These are phyloP conservation scores for Microdochium trichocladiopsis DNA, from an alignment of 2,329 filamentous ascomycete genomes.

Conservation along the genomic window DNA sequence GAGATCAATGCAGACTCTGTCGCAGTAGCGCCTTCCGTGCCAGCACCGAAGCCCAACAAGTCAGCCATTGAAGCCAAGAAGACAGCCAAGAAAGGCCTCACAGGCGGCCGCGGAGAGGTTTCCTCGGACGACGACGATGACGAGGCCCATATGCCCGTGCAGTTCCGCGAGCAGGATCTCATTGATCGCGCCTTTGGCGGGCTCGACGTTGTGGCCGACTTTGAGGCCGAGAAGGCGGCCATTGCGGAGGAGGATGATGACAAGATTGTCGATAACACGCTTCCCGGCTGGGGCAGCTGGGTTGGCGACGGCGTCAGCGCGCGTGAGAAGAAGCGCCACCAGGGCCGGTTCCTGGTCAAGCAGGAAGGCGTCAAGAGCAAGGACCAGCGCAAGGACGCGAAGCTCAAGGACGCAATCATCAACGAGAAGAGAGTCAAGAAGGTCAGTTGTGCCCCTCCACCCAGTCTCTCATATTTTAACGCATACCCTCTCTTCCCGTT, in stretches of 20 bases:
- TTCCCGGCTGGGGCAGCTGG: constrained; percentile 95
- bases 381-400: constrained; percentile 72
- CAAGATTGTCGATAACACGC: constrained; percentile 72
- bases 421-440: constrained; percentile 89
- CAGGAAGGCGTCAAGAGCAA: constrained; percentile 63
- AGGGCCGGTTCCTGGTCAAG: constrained; percentile 56
- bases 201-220: constrained; percentile 74
- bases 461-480: too few species aligned
- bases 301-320: constrained; percentile 74
- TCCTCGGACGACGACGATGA: constrained; percentile 25
- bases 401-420: constrained; percentile 79
- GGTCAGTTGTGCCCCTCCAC: constrained; percentile 38
- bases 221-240: constrained; percentile 71
- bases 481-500: too few species aligned
- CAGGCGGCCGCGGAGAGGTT: constrained; percentile 13
- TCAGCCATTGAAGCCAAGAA: not conserved
- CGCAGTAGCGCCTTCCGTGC: constrained; percentile 12
- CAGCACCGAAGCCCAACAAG: constrained; percentile 15
- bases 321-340: constrained; percentile 57
- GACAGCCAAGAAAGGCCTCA: constrained; percentile 10
- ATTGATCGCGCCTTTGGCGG: constrained; percentile 83
- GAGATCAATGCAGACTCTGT: constrained; percentile 19
- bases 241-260: constrained; percentile 71
- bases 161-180: constrained; percentile 57
- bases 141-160: constrained; percentile 45